A percentile compares a stretch with the other conserved stretches of the same genome.
Evolutionary conservation across 1,284 basidiomycete species (phyloP).

Genomic region (Pyrrhoderma noxium): DNA sequence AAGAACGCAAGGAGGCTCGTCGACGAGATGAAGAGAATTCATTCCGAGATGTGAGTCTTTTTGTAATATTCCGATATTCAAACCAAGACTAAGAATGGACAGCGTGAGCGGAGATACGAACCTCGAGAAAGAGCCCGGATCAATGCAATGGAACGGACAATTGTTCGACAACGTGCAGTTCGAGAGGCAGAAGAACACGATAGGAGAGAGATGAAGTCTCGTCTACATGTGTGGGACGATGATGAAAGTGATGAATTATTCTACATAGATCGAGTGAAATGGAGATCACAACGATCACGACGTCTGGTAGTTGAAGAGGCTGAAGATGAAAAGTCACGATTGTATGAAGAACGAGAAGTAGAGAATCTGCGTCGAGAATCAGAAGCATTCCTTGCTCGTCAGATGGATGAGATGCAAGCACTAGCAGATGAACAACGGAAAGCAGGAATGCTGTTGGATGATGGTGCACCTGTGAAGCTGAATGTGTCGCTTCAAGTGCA

Average conservation of each 20-base stretch:
- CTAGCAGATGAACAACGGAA: slow-evolving; percentile 82
- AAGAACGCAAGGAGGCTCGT: slow-evolving; percentile 64
- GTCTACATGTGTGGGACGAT: slow-evolving; percentile 82
- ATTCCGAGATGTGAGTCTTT: slow-evolving; percentile 68
- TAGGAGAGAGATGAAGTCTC: slow-evolving; percentile 59
- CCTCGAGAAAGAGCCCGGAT: slow-evolving; percentile 73
- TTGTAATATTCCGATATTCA: not conserved
- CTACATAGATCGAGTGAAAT: slow-evolving; percentile 75
- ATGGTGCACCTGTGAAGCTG: slow-evolving; percentile 80
- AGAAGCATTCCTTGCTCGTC: slow-evolving; percentile 79
- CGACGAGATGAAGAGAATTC: slow-evolving; percentile 74
- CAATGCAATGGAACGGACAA: slow-evolving; percentile 64
- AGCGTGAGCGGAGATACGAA: slow-evolving; percentile 80
- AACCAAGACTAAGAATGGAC: slow-evolving; percentile 11
- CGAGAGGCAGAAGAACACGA: slow-evolving; percentile 72
- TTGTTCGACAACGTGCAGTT: slow-evolving; percentile 62
- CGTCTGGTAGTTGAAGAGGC: slow-evolving; percentile 67
- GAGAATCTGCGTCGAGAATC: slow-evolving; percentile 80
- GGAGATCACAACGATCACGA: slow-evolving; percentile 64
- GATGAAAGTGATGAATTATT: slow-evolving; percentile 84
- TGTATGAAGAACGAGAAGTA: slow-evolving; percentile 75
- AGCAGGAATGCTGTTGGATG: slow-evolving; percentile 82
- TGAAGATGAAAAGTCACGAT: slow-evolving; percentile 75
- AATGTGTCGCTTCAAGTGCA: slow-evolving; percentile 57
- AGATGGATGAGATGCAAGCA: slow-evolving; percentile 88